These are phyloP conservation scores for Dovyalis caffra DNA, from an alignment of 345 rosid genomes.

Conservation along the genomic window DNA sequence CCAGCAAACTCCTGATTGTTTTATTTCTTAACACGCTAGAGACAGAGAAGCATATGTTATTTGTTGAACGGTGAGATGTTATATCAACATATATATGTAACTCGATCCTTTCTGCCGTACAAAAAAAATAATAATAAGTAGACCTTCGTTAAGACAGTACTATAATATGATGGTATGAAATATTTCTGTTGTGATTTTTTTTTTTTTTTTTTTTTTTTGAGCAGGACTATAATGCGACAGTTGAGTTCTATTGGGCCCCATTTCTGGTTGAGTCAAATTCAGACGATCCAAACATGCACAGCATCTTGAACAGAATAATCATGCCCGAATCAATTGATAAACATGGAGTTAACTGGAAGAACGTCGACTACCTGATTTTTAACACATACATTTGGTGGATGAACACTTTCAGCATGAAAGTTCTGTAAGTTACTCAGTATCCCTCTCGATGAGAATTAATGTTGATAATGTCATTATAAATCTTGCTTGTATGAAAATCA, in stretches of 20 bases:
- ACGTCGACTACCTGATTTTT: constrained; percentile 67
- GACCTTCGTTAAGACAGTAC: neutral
- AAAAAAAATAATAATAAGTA: too few relatives aligned
- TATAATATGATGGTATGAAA: neutral
- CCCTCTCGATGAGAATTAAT: too few relatives aligned
- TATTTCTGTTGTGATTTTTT: neutral
- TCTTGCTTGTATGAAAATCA: neutral
- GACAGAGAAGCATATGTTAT: too few relatives aligned
- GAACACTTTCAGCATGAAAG: constrained; percentile 59
- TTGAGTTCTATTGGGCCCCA: constrained; percentile 94
- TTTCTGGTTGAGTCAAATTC: constrained; percentile 92
- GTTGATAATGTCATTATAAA: neutral
- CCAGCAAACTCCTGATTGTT: neutral
- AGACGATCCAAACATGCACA: constrained; percentile 74
- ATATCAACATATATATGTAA: too few relatives aligned
- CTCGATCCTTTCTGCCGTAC: neutral
- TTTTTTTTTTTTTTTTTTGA: neutral
- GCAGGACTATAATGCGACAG: constrained; percentile 79
- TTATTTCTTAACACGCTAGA: neutral
- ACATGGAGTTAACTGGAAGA: constrained; percentile 81
- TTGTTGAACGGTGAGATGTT: too few relatives aligned
- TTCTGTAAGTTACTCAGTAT: constrained; percentile 59
- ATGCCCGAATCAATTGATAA: constrained; percentile 74
- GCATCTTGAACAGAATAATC: constrained; percentile 64
- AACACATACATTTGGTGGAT: constrained; percentile 97